These are phyloP conservation scores for Yueomyces sinensis DNA, from an alignment of 805 yeast species.

Conservation along the genomic window DNA sequence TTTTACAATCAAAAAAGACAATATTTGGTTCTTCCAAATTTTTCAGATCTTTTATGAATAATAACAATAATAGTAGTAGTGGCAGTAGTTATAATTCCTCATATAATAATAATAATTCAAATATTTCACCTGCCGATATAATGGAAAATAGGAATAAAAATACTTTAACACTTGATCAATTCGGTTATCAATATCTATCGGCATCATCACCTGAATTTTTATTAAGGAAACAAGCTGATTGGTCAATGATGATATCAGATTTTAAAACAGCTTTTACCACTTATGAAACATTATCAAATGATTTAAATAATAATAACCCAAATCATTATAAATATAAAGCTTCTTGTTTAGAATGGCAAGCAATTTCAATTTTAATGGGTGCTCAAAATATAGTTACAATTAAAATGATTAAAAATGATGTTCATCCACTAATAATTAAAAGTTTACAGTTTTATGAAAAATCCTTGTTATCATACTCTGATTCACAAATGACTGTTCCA, in stretches of 20 bases:
- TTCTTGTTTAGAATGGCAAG: conserved; percentile 79
- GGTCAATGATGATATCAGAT: conserved; percentile 85
- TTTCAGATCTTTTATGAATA: conserved; percentile 28
- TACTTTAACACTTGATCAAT: conserved; percentile 30
- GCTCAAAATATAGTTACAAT: conserved; percentile 29
- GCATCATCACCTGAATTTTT: conserved; percentile 56
- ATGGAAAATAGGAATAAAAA: conserved; percentile 10
- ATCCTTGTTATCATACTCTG: conserved; percentile 18
- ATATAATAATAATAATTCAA: background rate
- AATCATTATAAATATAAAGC: conserved; percentile 35
- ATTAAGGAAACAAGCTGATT: conserved; percentile 77
- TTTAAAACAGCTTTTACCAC: conserved; percentile 72
- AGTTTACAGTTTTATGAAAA: conserved; percentile 24
- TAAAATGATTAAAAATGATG: conserved; percentile 30
- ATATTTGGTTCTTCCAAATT: conserved; percentile 56
- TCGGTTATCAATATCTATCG: conserved; percentile 43
- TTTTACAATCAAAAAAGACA: conserved; percentile 64
- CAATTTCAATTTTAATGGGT: conserved; percentile 55
- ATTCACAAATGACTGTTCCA: conserved; percentile 33
- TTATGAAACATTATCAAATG: conserved; percentile 72
- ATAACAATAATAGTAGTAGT: conserved; percentile 1
- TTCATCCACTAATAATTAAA: conserved; percentile 27
- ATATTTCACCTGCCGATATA: too few relatives aligned
- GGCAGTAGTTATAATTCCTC: background rate
- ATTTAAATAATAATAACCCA: conserved; percentile 45